Evolutionary conservation across 257 asterid species (phyloP).

Genomic region (Asclepias syriaca): DNA sequence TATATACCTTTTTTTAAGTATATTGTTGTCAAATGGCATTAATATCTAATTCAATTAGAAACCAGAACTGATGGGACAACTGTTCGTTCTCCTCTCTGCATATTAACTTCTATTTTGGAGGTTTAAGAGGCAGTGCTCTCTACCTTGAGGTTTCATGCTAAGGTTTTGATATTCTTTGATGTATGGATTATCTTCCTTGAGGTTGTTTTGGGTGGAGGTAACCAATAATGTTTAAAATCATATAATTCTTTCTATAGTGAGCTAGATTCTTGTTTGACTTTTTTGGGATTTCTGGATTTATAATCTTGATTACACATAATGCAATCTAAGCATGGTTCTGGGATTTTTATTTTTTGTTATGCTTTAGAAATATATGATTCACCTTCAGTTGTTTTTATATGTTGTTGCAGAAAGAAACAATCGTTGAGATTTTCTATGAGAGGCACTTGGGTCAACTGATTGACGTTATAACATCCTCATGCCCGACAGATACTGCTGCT

Average conservation of each 20-base stretch:
- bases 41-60: not conserved
- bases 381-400: conserved; percentile 8
- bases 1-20: not conserved
- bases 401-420: conserved; percentile 72
- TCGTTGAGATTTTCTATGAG: conserved; percentile 84
- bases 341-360: not conserved
- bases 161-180: too few species aligned
- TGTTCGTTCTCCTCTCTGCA: not conserved
- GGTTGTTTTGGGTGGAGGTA: not conserved
- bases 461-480: conserved; percentile 72
- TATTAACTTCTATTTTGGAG: not conserved
- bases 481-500: conserved; percentile 40
- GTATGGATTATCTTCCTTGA: not conserved
- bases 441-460: conserved; percentile 74
- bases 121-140: not conserved
- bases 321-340: not conserved
- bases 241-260: not conserved
- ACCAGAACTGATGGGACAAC: not conserved
- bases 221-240: not conserved
- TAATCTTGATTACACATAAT: not conserved
- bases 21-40: not conserved
- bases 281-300: not conserved
- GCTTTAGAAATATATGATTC: not conserved
- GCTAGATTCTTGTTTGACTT: not conserved
- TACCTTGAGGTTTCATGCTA: not conserved